Conservation (phyloP, 108 stramenopile genomes). For the Nitzschia sp. region DNA sequence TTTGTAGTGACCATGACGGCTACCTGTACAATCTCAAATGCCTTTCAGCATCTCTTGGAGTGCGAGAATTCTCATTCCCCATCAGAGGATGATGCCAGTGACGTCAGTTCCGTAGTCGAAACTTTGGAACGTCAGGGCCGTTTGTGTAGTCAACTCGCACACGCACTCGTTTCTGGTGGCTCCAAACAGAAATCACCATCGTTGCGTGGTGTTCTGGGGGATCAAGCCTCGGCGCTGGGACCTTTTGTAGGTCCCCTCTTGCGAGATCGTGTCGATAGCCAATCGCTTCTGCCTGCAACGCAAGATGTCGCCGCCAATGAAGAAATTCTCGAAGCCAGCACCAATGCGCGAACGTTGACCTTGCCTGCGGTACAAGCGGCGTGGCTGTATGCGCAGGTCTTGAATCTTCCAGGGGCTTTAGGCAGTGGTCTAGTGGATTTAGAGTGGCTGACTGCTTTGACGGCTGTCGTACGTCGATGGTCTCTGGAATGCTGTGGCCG, state of each 20-base stretch:
- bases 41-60: too few relatives aligned
- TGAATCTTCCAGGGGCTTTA: slow-evolving; percentile 63
- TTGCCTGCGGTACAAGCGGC: slow-evolving; percentile 46
- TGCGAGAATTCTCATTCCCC: too few relatives aligned
- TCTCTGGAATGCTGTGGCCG: slow-evolving; percentile 54
- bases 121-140: not conserved
- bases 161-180: not conserved
- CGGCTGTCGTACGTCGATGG: slow-evolving; percentile 68
- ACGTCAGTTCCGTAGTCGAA: not conserved
- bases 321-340: slow-evolving; percentile 40
- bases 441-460: slow-evolving; percentile 53
- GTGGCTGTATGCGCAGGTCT: slow-evolving; percentile 53
- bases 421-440: slow-evolving; percentile 72
- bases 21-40: too few relatives aligned
- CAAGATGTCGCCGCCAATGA: slow-evolving; percentile 64
- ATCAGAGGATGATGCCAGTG: too few relatives aligned
- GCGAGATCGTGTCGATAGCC: slow-evolving; percentile 48
- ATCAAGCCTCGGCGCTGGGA: slow-evolving; percentile 6
- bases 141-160: not conserved
- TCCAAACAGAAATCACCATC: not conserved
- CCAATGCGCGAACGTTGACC: slow-evolving; percentile 48
- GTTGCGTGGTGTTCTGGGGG: slow-evolving; percentile 8
- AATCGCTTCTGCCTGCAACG: slow-evolving; percentile 53
- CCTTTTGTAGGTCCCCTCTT: slow-evolving; percentile 32
- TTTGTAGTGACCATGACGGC: too few relatives aligned